phyloP scores from a whole-genome alignment of 2,329 filamentous ascomycete genomes.

The Exophiala calicioides region DNA sequence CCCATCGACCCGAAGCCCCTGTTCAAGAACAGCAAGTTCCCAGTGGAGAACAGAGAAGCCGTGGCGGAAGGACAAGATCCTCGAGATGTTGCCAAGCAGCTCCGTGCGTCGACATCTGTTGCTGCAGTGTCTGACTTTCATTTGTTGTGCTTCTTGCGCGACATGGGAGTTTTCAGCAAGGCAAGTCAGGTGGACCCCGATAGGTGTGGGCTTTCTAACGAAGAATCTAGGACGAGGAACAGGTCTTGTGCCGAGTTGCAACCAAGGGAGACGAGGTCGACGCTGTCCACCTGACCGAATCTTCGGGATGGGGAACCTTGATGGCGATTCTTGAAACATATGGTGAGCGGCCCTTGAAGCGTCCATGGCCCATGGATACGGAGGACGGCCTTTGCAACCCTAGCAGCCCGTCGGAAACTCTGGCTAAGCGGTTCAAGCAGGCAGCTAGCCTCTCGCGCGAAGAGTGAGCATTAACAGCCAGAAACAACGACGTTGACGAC shows the following conservation, averaged over 20 bases:
- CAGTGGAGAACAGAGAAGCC: constrained; percentile 86
- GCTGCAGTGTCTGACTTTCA: constrained; percentile 88
- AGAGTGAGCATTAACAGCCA: constrained; percentile 8
- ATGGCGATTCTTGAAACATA: constrained; percentile 86
- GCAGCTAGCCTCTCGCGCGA: constrained; percentile 37
- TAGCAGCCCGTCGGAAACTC: constrained; percentile 54
- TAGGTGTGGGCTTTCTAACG: constrained; percentile 28
- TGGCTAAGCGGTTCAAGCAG: constrained; percentile 67
- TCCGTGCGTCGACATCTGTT: constrained; percentile 67
- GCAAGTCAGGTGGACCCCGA: constrained; percentile 55
- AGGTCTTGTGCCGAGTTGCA: constrained; percentile 81
- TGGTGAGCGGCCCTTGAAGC: constrained; percentile 72
- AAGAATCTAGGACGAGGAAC: constrained; percentile 74
- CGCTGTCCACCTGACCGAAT: constrained; percentile 79
- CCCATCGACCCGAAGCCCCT: constrained; percentile 75
- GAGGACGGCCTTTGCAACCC: constrained; percentile 44
- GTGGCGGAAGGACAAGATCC: constrained; percentile 85
- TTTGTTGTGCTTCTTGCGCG: constrained; percentile 81
- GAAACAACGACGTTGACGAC: not conserved
- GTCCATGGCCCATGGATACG: constrained; percentile 36
- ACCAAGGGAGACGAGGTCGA: constrained; percentile 78
- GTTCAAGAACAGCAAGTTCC: constrained; percentile 73
- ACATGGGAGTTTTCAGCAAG: constrained; percentile 79
- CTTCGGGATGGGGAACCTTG: constrained; percentile 90
- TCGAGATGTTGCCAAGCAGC: constrained; percentile 65